Base-by-base conservation (phyloP, 345 rosid genomes). In the Lepidium aucheri region DNA sequence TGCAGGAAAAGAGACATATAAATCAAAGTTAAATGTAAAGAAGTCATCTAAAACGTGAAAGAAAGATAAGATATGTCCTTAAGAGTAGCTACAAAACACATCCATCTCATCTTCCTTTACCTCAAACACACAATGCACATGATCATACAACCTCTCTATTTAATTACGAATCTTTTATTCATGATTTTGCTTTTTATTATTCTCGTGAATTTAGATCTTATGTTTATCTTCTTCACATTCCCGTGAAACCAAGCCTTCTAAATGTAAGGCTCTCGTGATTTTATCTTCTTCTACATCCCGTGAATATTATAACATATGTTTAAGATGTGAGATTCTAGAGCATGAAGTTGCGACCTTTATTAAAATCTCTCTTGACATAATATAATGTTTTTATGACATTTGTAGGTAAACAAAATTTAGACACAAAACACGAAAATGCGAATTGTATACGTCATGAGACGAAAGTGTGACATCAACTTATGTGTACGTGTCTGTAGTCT, bases 41-140 rank as follows among this genome's bases (percentile, higher is more conserved):
- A 11, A 36, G 12, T 42, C 33, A 17, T 12, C 30, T 38, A 26
- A 36, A 30, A 35, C 54, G 46, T 67, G 28, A 45, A 46, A 46
- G 40, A 8, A 57, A 68, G 72, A 68, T 68, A 16, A 67, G 65
- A 47, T 56, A 36, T 57, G 65, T 46, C 49, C 45, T 55, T 34
- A 53, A 34, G 55, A 67, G 63, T 34, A 44, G 53, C 61, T 41
- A 52, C 20, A 53, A 1, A 1, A 24, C 11, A 54, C 39, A 59
- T 42, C 24, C 16, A 33, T 44, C 45, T 44, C 63, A 55, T 22
- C 17, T 28, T n/a, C 32, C 22, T 64, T 13, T 5, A 12, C 7
- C 43, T 55, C 26, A 24, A 15, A 15, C 24, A 35, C 60, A 54
- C 43, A 35, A 35, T 35, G 16, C 60, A 54, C 60, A 35, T 55